A percentile compares a stretch with the other conserved stretches of the same genome.
Conservation (phyloP, 2,329 filamentous ascomycete species). For the Zymoseptoria tritici region DNA sequence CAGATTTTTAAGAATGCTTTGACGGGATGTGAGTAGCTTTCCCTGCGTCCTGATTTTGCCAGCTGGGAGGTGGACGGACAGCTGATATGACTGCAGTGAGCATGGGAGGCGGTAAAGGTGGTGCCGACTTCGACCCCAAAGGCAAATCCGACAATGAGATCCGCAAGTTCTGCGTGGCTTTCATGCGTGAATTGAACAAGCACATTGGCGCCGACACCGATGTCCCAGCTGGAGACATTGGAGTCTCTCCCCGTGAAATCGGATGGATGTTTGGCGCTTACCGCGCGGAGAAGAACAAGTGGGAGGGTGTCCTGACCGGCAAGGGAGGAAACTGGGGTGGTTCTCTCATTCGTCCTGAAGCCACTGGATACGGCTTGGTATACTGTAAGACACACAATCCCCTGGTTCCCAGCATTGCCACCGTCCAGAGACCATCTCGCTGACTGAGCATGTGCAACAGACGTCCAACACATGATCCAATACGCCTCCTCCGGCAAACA, state of each 20-base stretch:
- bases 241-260: slow-evolving; percentile 84
- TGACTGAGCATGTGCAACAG: slow-evolving; percentile 28
- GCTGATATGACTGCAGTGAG: slow-evolving; percentile 48
- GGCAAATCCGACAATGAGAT: slow-evolving; percentile 97
- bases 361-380: slow-evolving; percentile 90
- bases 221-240: slow-evolving; percentile 94
- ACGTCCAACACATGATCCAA: slow-evolving; percentile 90
- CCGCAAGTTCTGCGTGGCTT: slow-evolving; percentile 88
- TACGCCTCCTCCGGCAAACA: slow-evolving; percentile 73
- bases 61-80: no score
- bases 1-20: slow-evolving; percentile 99
- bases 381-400: no score
- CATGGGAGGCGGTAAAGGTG: slow-evolving; percentile 97
- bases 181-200: slow-evolving; percentile 92
- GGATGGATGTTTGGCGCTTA: slow-evolving; percentile 94
- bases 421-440: neutral
- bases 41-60: no score
- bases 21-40: no score
- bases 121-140: slow-evolving; percentile 98
- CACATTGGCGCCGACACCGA: slow-evolving; percentile 96
- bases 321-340: slow-evolving; percentile 94
- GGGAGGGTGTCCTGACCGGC: slow-evolving; percentile 92
- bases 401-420: no score
- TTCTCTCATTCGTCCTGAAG: slow-evolving; percentile 88
- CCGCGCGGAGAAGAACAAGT: slow-evolving; percentile 78